A percentile compares a stretch with the other conserved stretches of the same genome.
These are phyloP conservation scores for Huiozyma naganishii DNA, from an alignment of 805 yeast genomes.

Conservation along the genomic window DNA sequence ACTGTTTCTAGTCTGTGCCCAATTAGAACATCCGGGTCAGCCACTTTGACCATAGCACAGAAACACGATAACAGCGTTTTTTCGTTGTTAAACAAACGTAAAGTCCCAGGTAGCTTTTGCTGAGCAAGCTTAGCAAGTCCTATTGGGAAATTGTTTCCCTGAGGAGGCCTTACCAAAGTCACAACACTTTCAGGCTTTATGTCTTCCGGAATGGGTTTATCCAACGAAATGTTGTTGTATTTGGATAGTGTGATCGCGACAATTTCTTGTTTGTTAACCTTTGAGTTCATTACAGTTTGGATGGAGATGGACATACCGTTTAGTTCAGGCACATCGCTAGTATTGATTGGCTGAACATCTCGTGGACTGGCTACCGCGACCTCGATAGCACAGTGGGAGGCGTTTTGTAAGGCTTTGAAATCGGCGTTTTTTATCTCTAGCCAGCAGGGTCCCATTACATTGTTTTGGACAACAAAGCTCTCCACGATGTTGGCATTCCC, in stretches of 20 bases:
- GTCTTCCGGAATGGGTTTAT: constrained; percentile 57
- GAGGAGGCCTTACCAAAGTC: constrained; percentile 70
- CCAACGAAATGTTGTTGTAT: constrained; percentile 59
- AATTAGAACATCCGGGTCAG: constrained; percentile 85
- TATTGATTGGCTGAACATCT: constrained; percentile 37
- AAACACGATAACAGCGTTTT: constrained; percentile 63
- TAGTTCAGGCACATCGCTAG: constrained; percentile 50
- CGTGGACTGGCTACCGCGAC: constrained; percentile 43
- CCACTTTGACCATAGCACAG: constrained; percentile 54
- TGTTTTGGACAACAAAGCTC: constrained; percentile 68
- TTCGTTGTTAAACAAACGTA: constrained; percentile 62
- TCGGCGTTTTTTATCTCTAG: constrained; percentile 58
- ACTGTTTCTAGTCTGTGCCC: constrained; percentile 82
- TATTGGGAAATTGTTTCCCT: constrained; percentile 61
- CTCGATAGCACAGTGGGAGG: constrained; percentile 77
- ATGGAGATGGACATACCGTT: constrained; percentile 66
- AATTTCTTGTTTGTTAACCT: constrained; percentile 72
- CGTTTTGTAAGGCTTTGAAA: constrained; percentile 44
- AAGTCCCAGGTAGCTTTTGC: constrained; percentile 32
- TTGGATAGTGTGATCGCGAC: constrained; percentile 73
- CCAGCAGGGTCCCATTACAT: constrained; percentile 98
- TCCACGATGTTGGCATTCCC: constrained; percentile 66
- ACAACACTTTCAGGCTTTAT: constrained; percentile 48
- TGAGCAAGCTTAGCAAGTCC: constrained; percentile 59
- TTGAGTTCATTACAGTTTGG: constrained; percentile 69